phyloP scores from a whole-genome alignment of 1,284 basidiomycete species.

The Malassezia vespertilionis region DNA sequence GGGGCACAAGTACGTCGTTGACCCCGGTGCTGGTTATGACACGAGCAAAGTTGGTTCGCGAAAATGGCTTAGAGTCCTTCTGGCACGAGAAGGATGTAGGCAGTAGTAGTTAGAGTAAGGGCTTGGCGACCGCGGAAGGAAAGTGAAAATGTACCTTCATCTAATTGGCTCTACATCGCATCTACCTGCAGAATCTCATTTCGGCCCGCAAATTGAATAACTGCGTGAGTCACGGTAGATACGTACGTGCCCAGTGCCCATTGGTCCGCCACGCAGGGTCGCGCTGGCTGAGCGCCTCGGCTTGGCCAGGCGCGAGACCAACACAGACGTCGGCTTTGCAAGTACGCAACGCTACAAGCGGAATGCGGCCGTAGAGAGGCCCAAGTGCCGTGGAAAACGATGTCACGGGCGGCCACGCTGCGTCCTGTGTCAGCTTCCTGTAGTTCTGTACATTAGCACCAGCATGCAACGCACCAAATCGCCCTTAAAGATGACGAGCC shows the following conservation, averaged over 20 bases:
- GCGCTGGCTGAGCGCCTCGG: constrained; percentile 22
- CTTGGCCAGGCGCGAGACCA: constrained; percentile 30
- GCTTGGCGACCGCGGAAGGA: neutral
- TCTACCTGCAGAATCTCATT: no score
- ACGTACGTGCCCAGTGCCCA: constrained; percentile 33
- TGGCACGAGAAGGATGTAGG: constrained; percentile 5
- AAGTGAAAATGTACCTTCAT: no score
- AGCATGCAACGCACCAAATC: neutral
- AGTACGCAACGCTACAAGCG: constrained; percentile 72
- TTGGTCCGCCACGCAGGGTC: constrained; percentile 38
- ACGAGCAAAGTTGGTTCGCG: constrained; percentile 44
- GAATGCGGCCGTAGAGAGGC: constrained; percentile 60
- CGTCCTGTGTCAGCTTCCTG: constrained; percentile 71
- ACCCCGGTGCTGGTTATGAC: constrained; percentile 41
- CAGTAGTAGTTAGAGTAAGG: neutral
- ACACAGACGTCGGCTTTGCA: constrained; percentile 70
- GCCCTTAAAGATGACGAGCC: constrained; percentile 83
- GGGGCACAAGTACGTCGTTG: constrained; percentile 40
- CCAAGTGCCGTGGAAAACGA: constrained; percentile 69
- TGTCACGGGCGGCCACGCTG: constrained; percentile 74
- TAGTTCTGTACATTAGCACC: constrained; percentile 20
- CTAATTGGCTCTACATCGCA: no score
- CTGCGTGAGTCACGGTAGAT: neutral
- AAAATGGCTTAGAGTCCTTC: constrained; percentile 31
- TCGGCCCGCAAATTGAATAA: constrained; percentile 3